Evolutionary conservation across 2,329 filamentous ascomycete genomes (phyloP), one percentile per base, ranked within the genome.

Genomic region (Tolypocladium album): DNA sequence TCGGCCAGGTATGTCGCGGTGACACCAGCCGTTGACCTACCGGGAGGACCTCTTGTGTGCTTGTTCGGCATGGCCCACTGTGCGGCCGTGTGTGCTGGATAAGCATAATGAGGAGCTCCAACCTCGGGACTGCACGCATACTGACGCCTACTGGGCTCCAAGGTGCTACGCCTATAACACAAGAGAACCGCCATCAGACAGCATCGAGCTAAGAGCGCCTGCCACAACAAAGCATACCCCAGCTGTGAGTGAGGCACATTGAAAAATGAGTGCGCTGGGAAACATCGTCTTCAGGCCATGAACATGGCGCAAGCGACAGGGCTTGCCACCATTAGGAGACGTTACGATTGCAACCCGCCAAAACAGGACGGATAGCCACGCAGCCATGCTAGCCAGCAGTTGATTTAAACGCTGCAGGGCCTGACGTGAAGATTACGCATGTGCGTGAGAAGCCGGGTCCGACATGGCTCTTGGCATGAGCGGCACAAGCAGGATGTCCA

Each of bases 361-460:
- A 24, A 50, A 13, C 24, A 27, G 55, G 47, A 53, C 39, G n/a
- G 56, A 34, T 31, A 47, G 38, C 42, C 47, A 50, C 22, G 24
- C 27, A 47, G 38, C 42, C 47, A 50, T 34, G 24, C 50, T 17
- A 22, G n/a, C 27, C 17, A 57, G 17, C 50, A 39, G 43, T 60
- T 58, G 56, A 50, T 40, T 61, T 58, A 47, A 55, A 58, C 52
- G 15, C 42, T 42, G 50, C 40, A 24, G 50, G 47, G 59, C 43
- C 20, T 27, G 22, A 24, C 31, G 8, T 39, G 42, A 47, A 34
- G 55, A 60, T 43, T 53, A 55, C 55, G 59, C 59, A 58, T 31
- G 34, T 43, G 22, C 27, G 3, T 31, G 27, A 38, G 22, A 39
- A 22, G 42, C 38, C 27, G 55, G 39, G 17, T 56, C 39, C 55